phyloP scores from a whole-genome alignment of 331 rosid genomes.

The Telfairia occidentalis region DNA sequence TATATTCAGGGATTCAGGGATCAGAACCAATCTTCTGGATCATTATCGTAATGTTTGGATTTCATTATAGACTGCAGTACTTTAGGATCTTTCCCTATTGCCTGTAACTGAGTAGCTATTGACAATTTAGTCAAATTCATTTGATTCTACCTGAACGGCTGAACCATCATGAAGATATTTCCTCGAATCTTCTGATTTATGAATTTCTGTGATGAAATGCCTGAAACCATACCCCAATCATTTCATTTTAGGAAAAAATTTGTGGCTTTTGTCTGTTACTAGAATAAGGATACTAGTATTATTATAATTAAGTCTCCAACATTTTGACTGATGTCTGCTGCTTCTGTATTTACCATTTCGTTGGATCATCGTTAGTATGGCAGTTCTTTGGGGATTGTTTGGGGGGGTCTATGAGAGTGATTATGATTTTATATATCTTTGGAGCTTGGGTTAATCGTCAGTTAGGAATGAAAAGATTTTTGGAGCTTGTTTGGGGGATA shows the following conservation, averaged over 20 bases:
- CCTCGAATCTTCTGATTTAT: not conserved
- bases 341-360: not conserved
- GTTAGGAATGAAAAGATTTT: no score
- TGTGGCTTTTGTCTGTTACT: not conserved
- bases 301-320: not conserved
- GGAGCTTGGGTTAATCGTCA: no score
- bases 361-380: not conserved
- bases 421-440: not conserved
- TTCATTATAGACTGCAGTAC: not conserved
- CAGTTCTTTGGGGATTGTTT: not conserved
- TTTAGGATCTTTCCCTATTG: not conserved
- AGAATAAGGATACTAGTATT: not conserved
- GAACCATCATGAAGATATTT: not conserved
- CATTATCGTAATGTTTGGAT: not conserved
- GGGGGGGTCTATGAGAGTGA: not conserved
- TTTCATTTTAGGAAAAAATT: not conserved
- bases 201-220: not conserved
- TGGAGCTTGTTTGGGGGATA: no score
- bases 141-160: not conserved
- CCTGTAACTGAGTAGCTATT: not conserved
- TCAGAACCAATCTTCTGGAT: not conserved
- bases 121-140: not conserved
- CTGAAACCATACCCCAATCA: not conserved
- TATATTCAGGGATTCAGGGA: not conserved
- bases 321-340: not conserved